A percentile compares a stretch with the other conserved stretches of the same genome.
Conservation (phyloP, 2,329 filamentous ascomycete species). For the Ophiostoma tasmaniense region DNA sequence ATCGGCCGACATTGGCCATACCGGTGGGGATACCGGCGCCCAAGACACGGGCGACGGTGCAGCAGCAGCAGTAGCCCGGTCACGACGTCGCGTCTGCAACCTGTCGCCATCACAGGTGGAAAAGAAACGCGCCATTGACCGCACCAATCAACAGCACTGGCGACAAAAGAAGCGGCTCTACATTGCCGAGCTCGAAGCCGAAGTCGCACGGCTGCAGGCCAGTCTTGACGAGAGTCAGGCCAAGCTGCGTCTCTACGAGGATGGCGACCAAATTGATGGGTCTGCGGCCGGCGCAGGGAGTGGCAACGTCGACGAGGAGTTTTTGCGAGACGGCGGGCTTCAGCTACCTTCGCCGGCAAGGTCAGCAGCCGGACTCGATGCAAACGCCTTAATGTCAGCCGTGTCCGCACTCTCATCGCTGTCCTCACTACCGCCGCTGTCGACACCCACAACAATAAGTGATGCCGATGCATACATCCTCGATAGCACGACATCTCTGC, state of each 20-base stretch:
- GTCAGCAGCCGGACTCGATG: background rate
- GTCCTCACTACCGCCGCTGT: background rate
- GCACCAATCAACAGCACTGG: slow-evolving; percentile 15
- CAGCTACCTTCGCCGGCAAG: background rate
- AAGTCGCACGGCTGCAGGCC: slow-evolving; percentile 7
- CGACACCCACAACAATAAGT: background rate
- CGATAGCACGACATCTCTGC: background rate
- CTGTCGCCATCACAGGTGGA: slow-evolving; percentile 66
- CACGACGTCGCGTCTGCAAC: slow-evolving; percentile 31
- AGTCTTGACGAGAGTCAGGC: slow-evolving; percentile 9
- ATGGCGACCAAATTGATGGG: background rate
- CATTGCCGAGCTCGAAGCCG: slow-evolving; percentile 12
- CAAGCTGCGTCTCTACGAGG: slow-evolving; percentile 6
- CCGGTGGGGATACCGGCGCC: background rate
- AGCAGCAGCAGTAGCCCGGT: background rate
- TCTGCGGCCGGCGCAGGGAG: background rate
- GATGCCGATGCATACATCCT: background rate
- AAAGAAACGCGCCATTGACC: slow-evolving; percentile 48
- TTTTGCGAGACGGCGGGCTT: background rate
- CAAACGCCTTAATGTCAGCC: background rate
- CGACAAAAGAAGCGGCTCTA: slow-evolving; percentile 11
- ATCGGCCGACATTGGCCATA: background rate
- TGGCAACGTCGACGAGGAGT: background rate
- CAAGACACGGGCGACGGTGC: background rate
- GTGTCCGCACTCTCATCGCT: background rate